These are phyloP conservation scores for Lactarius trivialis DNA, from an alignment of 768 basidiomycete species.

Conservation along the genomic window DNA sequence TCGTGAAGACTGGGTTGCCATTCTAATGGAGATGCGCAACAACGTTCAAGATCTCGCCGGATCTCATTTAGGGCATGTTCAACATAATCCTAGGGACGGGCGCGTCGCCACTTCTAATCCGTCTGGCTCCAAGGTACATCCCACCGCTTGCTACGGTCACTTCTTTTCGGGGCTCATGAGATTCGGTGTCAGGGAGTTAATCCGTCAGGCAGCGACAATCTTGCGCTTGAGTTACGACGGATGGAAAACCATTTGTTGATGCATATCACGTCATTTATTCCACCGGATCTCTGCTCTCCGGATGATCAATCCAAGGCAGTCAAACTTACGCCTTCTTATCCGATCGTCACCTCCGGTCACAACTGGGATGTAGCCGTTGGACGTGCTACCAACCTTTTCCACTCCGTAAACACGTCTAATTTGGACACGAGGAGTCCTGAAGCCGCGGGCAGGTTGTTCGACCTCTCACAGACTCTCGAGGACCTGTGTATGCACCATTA, in stretches of 20 bases:
- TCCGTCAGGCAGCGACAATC: background rate
- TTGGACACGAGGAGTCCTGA: conserved; percentile 5
- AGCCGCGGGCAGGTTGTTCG: conserved; percentile 7
- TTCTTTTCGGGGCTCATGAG: background rate
- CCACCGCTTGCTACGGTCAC: background rate
- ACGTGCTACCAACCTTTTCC: conserved; percentile 10
- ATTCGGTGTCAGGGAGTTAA: conserved; percentile 2
- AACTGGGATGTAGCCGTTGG: conserved; percentile 12
- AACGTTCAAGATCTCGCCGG: conserved; percentile 10
- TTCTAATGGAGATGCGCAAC: conserved; percentile 12
- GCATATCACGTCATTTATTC: conserved; percentile 5
- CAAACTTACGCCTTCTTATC: conserved; percentile 11
- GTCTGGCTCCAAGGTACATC: conserved; percentile 6
- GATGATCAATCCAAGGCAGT: conserved; percentile 9
- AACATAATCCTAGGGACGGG: background rate
- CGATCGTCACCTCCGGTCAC: conserved; percentile 6
- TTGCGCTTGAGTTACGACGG: conserved; percentile 13
- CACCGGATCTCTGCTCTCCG: conserved; percentile 12
- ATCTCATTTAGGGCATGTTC: conserved; percentile 3
- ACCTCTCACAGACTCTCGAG: conserved; percentile 13
- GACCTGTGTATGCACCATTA: conserved; percentile 16
- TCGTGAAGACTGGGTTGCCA: conserved; percentile 7
- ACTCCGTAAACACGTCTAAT: conserved; percentile 2
- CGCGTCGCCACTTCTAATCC: background rate
- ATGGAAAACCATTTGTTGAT: conserved; percentile 15